These are phyloP conservation scores for Ascochyta fabae DNA, from an alignment of 2,329 filamentous ascomycete species.

Conservation along the genomic window DNA sequence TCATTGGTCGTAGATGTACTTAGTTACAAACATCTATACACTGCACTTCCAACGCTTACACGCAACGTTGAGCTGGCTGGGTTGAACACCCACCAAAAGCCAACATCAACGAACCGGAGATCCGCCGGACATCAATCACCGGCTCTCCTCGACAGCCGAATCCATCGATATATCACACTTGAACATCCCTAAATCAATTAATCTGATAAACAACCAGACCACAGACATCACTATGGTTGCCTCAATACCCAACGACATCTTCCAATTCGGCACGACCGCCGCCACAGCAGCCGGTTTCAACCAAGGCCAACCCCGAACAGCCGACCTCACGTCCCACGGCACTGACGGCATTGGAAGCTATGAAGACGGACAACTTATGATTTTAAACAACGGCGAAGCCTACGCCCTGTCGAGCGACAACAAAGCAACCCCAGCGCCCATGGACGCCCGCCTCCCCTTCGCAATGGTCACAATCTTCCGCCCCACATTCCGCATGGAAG, in stretches of 20 bases:
- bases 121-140: constrained; percentile 1
- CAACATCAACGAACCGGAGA: background rate
- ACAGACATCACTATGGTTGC: constrained; percentile 39
- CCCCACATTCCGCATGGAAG: constrained; percentile 42
- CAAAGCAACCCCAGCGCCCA: constrained; percentile 38
- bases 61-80: background rate
- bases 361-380: constrained; percentile 49
- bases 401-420: constrained; percentile 39
- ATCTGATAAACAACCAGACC: background rate
- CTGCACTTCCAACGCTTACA: background rate
- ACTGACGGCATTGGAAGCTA: constrained; percentile 53
- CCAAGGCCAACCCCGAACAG: constrained; percentile 41
- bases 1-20: too few relatives aligned
- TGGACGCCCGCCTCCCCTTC: constrained; percentile 46
- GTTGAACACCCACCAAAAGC: background rate
- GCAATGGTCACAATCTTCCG: constrained; percentile 53
- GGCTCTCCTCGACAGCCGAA: constrained; percentile 18
- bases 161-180: background rate
- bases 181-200: background rate
- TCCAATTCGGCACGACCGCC: constrained; percentile 51
- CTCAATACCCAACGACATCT: constrained; percentile 55
- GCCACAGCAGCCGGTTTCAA: constrained; percentile 49
- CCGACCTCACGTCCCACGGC: constrained; percentile 51
- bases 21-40: too few relatives aligned
- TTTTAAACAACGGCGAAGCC: constrained; percentile 45